A percentile compares a stretch with the other conserved stretches of the same genome.
phyloP scores from a whole-genome alignment of 371 early-diverging fungal genomes.

The Massospora cicadina region DNA sequence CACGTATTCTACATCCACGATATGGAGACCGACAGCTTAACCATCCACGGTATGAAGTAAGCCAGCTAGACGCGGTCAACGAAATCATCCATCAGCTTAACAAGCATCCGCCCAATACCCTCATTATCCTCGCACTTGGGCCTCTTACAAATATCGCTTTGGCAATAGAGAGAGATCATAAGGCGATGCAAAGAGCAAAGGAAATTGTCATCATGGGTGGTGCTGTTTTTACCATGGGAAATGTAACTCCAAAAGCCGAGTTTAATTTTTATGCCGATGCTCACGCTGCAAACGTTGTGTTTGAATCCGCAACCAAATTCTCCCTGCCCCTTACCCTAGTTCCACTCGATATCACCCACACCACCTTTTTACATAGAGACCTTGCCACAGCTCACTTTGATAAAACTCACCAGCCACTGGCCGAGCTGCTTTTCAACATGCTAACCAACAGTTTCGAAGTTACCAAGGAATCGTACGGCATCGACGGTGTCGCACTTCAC shows the following conservation, averaged over 20 bases:
- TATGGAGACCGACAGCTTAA: background rate
- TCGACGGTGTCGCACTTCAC: background rate
- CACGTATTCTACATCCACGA: too few species aligned
- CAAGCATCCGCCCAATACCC: conserved; percentile 22
- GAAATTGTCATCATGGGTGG: conserved; percentile 32
- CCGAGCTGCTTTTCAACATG: background rate
- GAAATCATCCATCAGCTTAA: conserved; percentile 27
- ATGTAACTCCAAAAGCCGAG: conserved; percentile 29
- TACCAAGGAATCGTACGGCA: background rate
- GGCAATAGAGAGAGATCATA: conserved; percentile 26
- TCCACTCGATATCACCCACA: conserved; percentile 21
- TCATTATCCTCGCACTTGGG: conserved; percentile 29
- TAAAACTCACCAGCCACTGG: background rate
- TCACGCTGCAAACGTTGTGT: conserved; percentile 24
- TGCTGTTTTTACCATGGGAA: conserved; percentile 18
- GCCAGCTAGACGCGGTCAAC: conserved; percentile 19
- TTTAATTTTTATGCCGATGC: conserved; percentile 35
- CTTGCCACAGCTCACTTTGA: background rate
- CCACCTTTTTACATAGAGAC: background rate
- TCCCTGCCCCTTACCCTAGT: conserved; percentile 21
- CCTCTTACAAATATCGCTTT: conserved; percentile 38
- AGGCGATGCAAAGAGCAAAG: conserved; percentile 26
- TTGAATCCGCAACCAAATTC: conserved; percentile 19
- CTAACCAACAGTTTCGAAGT: background rate
- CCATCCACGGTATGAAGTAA: conserved; percentile 11